Base-by-base conservation (phyloP, 768 basidiomycete species). In the Tricholoma matsutake region DNA sequence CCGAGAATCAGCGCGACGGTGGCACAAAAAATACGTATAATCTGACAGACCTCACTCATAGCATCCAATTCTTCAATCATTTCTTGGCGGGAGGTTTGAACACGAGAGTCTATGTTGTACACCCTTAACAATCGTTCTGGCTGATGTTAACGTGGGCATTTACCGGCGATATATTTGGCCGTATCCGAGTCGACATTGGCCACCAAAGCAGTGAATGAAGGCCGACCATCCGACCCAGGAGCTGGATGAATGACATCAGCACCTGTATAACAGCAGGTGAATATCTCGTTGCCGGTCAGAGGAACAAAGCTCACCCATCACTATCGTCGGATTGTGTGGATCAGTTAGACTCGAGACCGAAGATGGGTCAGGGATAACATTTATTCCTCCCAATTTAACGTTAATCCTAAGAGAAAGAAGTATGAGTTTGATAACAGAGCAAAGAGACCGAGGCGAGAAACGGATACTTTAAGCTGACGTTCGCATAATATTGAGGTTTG, bases 231-330 rank as follows among this genome's bases (percentile, higher is more conserved):
- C 0, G 89, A 83, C 8, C 91, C 91, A 18, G 92, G 91, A 6
- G 90, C 82, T 8, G 92, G 91, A 66, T 94, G 91, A 41, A 91
- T 90, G 29, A 91, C 90, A 70, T 93, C 91, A 16, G 91, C 91
- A 63, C 89, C 87, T 89, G 59, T 10, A 63, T 45, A 55, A 57
- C 10, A 43, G 55, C 45, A 52, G 20, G 61, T 45, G 16, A 8
- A 49, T 57, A 18, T 28, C 47, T 11, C 59, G n/a, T 22, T 18
- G 16, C 39, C n/a, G 16, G 25, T 22, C 11, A n/a, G 11, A 49
- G 64, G 58, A 35, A 2, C 18, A 28, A 28, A 3, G 61, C 71
- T 64, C 75, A 81, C 91, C 92, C 82, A 93, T 87, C 55, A 94
- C 84, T 6, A 94, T 84, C 0, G 91, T 91, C 1, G 91, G 92